These are phyloP conservation scores for Termitomyces sp. DNA, from an alignment of 768 basidiomycete species.

Conservation along the genomic window DNA sequence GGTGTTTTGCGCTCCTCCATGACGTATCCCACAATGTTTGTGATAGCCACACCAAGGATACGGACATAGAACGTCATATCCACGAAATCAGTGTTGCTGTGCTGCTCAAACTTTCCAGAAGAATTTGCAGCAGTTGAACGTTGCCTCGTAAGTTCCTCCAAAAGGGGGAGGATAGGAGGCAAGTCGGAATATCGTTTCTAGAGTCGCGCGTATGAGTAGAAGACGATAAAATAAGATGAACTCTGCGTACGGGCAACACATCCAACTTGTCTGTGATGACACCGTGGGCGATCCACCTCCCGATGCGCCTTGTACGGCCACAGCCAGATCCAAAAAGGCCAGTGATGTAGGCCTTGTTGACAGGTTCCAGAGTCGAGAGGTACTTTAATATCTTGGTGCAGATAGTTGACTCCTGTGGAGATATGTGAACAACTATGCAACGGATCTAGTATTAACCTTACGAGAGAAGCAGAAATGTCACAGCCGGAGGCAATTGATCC, in stretches of 20 bases:
- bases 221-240: neutral
- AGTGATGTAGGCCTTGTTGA: constrained; percentile 46
- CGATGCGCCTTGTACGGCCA: constrained; percentile 46
- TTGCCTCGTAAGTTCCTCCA: constrained; percentile 39
- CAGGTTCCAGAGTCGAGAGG: constrained; percentile 32
- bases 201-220: constrained; percentile 7
- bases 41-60: constrained; percentile 55
- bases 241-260: constrained; percentile 19
- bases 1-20: constrained; percentile 33
- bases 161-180: constrained; percentile 47
- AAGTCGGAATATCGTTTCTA: constrained; percentile 38
- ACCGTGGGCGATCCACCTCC: constrained; percentile 50
- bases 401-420: constrained; percentile 41
- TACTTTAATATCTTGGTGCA: constrained; percentile 40
- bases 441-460: constrained; percentile 9
- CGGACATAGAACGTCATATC: constrained; percentile 49
- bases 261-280: constrained; percentile 30
- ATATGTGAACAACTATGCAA: neutral
- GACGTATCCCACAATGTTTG: constrained; percentile 54
- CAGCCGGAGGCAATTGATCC: constrained; percentile 29
- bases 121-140: constrained; percentile 19
- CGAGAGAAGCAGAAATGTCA: constrained; percentile 21
- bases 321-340: constrained; percentile 48
- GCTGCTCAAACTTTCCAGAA: constrained; percentile 46
- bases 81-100: constrained; percentile 56